phyloP scores from a whole-genome alignment of 192 early-diverging fungal genomes.

The Backusella liffmaniae region DNA sequence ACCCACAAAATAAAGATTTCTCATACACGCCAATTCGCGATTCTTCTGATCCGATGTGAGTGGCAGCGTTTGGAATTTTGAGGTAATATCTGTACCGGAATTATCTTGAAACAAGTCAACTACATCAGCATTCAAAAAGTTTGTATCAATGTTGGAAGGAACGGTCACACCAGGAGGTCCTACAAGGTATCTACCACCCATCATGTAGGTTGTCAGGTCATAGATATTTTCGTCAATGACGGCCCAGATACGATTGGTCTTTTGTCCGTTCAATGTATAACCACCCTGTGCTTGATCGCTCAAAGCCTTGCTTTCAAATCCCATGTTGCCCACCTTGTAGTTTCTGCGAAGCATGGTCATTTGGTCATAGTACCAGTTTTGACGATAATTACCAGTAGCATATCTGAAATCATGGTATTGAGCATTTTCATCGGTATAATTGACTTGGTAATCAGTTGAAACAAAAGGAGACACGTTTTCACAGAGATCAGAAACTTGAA shows the following conservation, averaged over 20 bases:
- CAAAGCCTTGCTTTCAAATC: constrained; percentile 54
- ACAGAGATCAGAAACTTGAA: constrained; percentile 68
- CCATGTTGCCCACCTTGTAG: constrained; percentile 67
- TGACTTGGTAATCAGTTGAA: constrained; percentile 47
- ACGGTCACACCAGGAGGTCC: constrained; percentile 41
- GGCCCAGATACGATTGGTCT: constrained; percentile 48
- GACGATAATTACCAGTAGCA: constrained; percentile 55
- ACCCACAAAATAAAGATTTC: constrained; percentile 82
- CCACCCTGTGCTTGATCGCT: constrained; percentile 45
- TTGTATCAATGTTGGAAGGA: constrained; percentile 41
- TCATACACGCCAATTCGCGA: constrained; percentile 69
- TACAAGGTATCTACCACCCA: constrained; percentile 43
- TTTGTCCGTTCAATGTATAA: constrained; percentile 29
- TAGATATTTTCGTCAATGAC: constrained; percentile 70
- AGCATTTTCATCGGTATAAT: constrained; percentile 45
- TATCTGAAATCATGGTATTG: constrained; percentile 73
- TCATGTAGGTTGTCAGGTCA: constrained; percentile 68
- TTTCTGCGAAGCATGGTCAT: constrained; percentile 57
- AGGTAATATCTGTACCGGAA: constrained; percentile 62
- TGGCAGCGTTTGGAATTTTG: constrained; percentile 53
- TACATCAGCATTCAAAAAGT: constrained; percentile 58
- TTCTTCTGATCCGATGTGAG: constrained; percentile 41
- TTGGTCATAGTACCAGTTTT: constrained; percentile 68
- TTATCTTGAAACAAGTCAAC: constrained; percentile 63
- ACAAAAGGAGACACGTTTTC: constrained; percentile 46